These are phyloP conservation scores for Malus hybrid DNA, from an alignment of 331 rosid genomes.

Conservation along the genomic window DNA sequence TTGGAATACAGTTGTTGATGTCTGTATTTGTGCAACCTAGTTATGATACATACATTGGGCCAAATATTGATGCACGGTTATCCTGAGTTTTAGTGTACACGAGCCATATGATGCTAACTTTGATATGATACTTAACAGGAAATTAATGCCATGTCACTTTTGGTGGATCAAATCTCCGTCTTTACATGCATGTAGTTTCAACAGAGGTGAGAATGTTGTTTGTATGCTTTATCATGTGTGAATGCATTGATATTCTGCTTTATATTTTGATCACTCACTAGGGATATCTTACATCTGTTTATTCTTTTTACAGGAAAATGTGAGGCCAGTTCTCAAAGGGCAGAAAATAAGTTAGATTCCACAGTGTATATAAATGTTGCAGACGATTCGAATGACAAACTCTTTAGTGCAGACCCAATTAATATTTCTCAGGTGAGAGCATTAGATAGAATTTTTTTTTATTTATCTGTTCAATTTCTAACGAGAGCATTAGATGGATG, in stretches of 20 bases:
- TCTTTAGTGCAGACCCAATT: conserved; percentile 14
- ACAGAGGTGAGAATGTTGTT: conserved; percentile 36
- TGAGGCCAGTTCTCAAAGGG: conserved; percentile 37
- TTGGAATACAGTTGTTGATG: background rate
- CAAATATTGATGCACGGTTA: background rate
- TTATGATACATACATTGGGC: background rate
- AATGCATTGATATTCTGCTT: background rate
- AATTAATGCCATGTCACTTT: conserved; percentile 26
- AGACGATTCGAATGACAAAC: conserved; percentile 27
- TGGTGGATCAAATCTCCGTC: conserved; percentile 37
- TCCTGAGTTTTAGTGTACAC: background rate
- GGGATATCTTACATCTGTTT: conserved; percentile 7
- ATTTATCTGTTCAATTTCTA: background rate
- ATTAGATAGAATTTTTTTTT: background rate
- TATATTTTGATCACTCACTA: conserved; percentile 6
- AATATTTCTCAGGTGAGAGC: conserved; percentile 36
- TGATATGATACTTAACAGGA: conserved; percentile 36
- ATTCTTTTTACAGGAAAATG: conserved; percentile 45
- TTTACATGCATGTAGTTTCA: conserved; percentile 19
- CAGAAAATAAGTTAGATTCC: conserved; percentile 30
- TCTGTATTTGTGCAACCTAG: background rate
- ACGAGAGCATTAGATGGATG: conserved; percentile 20
- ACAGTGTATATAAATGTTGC: conserved; percentile 19
- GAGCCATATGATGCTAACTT: conserved; percentile 1
- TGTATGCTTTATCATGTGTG: background rate